Conservation (phyloP, 1,139 yeast genomes). For the Suhomyces wounanorum region DNA sequence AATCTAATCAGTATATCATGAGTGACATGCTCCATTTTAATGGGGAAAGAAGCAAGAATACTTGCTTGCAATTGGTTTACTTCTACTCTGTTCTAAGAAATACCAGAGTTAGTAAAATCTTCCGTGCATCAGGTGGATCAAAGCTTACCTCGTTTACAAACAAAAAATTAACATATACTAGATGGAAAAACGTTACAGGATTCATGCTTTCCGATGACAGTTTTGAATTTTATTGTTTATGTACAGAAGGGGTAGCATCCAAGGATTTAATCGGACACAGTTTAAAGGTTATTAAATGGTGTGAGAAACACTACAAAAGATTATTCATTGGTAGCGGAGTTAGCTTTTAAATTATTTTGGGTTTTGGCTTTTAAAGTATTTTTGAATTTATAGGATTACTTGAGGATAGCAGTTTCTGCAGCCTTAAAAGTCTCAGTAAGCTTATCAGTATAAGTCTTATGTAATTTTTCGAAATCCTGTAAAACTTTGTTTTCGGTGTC, state of each 20-base stretch:
- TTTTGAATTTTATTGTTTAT: slow-evolving; percentile 44
- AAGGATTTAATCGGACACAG: slow-evolving; percentile 36
- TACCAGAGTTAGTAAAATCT: slow-evolving; percentile 30
- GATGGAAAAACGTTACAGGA: slow-evolving; percentile 37
- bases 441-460: slow-evolving; percentile 62
- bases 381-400: neutral
- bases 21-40: slow-evolving; percentile 27
- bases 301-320: slow-evolving; percentile 37
- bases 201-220: slow-evolving; percentile 40
- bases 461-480: slow-evolving; percentile 64
- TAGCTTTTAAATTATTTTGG: slow-evolving; percentile 17
- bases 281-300: slow-evolving; percentile 42
- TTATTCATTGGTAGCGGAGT: slow-evolving; percentile 35
- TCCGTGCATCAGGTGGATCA: neutral
- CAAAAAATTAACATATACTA: slow-evolving; percentile 39
- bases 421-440: slow-evolving; percentile 59
- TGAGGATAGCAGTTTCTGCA: slow-evolving; percentile 25
- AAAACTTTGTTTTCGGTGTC: slow-evolving; percentile 57
- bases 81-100: slow-evolving; percentile 35
- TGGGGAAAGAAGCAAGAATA: slow-evolving; percentile 15
- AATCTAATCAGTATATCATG: slow-evolving; percentile 36
- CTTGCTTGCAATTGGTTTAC: slow-evolving; percentile 30
- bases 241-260: slow-evolving; percentile 31
- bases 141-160: slow-evolving; percentile 12
- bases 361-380: neutral